These are phyloP conservation scores for Micromonas commoda DNA, from an alignment of 139 green algal genomes.

Conservation along the genomic window DNA sequence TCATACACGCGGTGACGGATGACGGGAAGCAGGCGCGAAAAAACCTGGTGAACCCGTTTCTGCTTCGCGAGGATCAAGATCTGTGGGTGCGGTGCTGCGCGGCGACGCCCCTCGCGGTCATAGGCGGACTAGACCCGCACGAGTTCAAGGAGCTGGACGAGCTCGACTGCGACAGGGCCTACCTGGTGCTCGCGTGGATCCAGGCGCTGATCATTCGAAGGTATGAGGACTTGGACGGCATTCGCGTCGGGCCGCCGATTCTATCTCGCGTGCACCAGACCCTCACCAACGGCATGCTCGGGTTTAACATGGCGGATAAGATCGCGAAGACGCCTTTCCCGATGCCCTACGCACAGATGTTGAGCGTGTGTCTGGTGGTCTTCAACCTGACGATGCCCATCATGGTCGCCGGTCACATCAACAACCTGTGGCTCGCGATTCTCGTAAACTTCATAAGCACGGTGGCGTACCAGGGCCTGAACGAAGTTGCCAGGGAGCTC, in stretches of 20 bases:
- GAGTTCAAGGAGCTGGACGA: background rate
- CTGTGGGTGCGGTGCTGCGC: background rate
- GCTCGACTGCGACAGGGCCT: background rate
- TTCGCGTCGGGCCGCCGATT: slow-evolving; percentile 10
- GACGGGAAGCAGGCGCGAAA: background rate
- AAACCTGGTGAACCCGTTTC: background rate
- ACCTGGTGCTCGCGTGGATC: background rate
- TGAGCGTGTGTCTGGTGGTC: slow-evolving; percentile 29
- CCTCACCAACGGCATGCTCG: slow-evolving; percentile 9
- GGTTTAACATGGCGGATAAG: slow-evolving; percentile 15
- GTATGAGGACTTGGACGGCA: background rate
- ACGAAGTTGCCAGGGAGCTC: slow-evolving; percentile 52
- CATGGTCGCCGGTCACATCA: background rate
- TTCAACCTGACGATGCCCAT: slow-evolving; percentile 35
- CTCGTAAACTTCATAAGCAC: slow-evolving; percentile 33
- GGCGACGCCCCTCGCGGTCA: background rate
- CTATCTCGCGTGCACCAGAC: slow-evolving; percentile 11
- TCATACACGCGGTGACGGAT: background rate
- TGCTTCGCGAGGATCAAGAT: background rate
- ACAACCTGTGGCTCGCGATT: slow-evolving; percentile 15
- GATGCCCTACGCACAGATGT: slow-evolving; percentile 41
- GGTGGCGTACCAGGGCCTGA: slow-evolving; percentile 41
- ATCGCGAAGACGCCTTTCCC: slow-evolving; percentile 45
- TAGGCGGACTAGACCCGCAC: background rate
- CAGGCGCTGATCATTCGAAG: background rate